Evolutionary conservation across 768 basidiomycete genomes (phyloP).

Genomic region (Boletus rubropictus): DNA sequence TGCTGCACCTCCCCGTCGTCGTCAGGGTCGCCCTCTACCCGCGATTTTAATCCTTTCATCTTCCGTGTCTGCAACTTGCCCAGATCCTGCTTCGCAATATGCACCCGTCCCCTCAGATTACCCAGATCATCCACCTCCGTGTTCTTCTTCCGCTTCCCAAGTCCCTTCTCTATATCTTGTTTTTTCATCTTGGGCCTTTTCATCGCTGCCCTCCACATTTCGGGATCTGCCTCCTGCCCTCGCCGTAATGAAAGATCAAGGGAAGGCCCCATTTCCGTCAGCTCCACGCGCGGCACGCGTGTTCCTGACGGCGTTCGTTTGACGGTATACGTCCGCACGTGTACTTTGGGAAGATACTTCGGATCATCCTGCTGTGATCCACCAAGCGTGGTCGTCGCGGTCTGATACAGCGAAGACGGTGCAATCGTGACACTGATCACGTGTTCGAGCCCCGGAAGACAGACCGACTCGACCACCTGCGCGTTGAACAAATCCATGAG

Average conservation of each 20-base stretch:
- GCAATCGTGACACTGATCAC: slow-evolving; percentile 78
- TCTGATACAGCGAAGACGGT: slow-evolving; percentile 45
- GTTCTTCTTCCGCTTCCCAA: slow-evolving; percentile 94
- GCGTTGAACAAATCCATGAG: slow-evolving; percentile 89
- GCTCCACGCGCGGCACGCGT: slow-evolving; percentile 73
- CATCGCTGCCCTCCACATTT: slow-evolving; percentile 75
- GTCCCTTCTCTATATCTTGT: slow-evolving; percentile 75
- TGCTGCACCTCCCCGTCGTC: slow-evolving; percentile 8
- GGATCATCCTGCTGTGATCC: slow-evolving; percentile 34
- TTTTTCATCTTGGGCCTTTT: slow-evolving; percentile 85
- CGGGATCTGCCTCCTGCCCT: slow-evolving; percentile 67
- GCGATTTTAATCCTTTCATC: slow-evolving; percentile 86
- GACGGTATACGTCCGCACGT: slow-evolving; percentile 82
- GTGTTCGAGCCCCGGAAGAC: slow-evolving; percentile 78
- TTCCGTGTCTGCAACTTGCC: slow-evolving; percentile 82
- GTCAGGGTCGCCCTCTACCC: slow-evolving; percentile 6
- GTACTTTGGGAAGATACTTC: slow-evolving; percentile 66
- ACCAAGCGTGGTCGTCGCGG: background rate
- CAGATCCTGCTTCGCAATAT: slow-evolving; percentile 87
- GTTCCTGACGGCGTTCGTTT: slow-evolving; percentile 70
- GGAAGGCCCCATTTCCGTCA: slow-evolving; percentile 86
- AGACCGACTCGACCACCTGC: slow-evolving; percentile 77
- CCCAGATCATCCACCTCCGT: slow-evolving; percentile 98
- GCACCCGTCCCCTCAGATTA: slow-evolving; percentile 84
- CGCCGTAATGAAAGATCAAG: slow-evolving; percentile 80